Evolutionary conservation across 225 moss, liverwort and hornwort genomes (phyloP), one percentile per base, ranked within the genome.

Genomic region (Sphagnum contortum): DNA sequence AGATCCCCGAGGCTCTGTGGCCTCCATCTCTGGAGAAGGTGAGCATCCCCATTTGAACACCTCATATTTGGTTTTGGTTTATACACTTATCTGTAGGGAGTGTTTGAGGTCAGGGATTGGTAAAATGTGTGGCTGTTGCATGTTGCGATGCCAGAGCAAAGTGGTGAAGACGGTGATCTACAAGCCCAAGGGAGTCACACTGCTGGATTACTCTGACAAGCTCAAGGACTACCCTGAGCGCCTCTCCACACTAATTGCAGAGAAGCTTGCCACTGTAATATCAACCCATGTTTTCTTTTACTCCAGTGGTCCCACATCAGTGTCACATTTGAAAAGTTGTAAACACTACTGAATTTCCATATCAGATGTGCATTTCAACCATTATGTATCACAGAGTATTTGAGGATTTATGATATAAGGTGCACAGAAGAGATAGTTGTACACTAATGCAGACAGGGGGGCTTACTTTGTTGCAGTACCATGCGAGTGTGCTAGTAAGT

Each of bases 1-100:
- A 96, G 81, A 80, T 92, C 69, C 81, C 87, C 9, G 92, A 96
- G 60, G 72, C 80, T 50, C 71, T 80, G n/a, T 92, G 76, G 73
- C 92, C 90, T 69, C 96, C 96, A 12, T 89, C 84, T 51, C 71
- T 96, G 57, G 88, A 92, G 62, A 96, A 96, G 88, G 94, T 92
- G 72, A 5, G 0, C 29, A 62, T n/a, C 0, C 9, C 56, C 9
- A 45, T 59, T n/a, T 3, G 5, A 54, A 48, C 59, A 12, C 12
- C 12, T 49, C 57, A 10, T 45, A 66, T 49, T 8, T 10, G 13
- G 50, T 13, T 57, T 56, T 57, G 11, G 44, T 57, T 57, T 63
- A 13, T 1, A 60, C 6, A 8, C 12, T 6, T 60, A 60, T 7
- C 6, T 6, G 2, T 6, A 53, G 53, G 53, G 10, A 53, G 1